A percentile compares a stretch with the other conserved stretches of the same genome.
phyloP scores from a whole-genome alignment of 371 early-diverging fungal genomes.

The Haplosporangium sp. region DNA sequence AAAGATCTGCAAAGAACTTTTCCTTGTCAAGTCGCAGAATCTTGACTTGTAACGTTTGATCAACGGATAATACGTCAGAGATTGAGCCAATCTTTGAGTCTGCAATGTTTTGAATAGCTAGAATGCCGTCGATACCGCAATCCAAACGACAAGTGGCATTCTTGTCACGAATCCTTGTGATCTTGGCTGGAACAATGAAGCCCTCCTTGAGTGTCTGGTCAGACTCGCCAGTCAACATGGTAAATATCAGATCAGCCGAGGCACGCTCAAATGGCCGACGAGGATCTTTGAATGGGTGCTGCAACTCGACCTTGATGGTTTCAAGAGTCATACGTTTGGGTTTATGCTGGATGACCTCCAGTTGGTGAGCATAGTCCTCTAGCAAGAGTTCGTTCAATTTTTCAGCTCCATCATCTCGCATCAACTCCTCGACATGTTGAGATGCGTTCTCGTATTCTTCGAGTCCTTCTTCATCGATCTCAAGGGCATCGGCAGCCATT shows the following conservation, averaged over 20 bases:
- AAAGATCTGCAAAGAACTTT: conserved; percentile 82
- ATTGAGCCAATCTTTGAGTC: conserved; percentile 72
- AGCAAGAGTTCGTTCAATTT: conserved; percentile 88
- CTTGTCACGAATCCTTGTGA: conserved; percentile 75
- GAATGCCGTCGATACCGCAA: conserved; percentile 88
- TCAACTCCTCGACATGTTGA: conserved; percentile 83
- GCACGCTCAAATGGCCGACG: conserved; percentile 75
- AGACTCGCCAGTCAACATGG: conserved; percentile 92
- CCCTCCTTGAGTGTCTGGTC: conserved; percentile 73
- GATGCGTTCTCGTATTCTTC: conserved; percentile 76
- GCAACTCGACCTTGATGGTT: conserved; percentile 90
- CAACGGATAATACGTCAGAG: conserved; percentile 70
- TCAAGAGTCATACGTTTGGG: conserved; percentile 85
- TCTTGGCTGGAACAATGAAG: conserved; percentile 73
- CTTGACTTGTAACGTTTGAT: conserved; percentile 78
- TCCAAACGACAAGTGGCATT: conserved; percentile 81
- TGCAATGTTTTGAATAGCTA: conserved; percentile 74
- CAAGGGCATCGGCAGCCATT: conserved; percentile 97
- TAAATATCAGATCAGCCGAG: conserved; percentile 76
- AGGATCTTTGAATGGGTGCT: conserved; percentile 85
- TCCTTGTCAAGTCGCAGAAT: conserved; percentile 85
- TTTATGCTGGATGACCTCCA: conserved; percentile 77
- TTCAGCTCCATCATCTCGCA: conserved; percentile 78
- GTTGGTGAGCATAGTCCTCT: conserved; percentile 91
- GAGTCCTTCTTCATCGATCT: conserved; percentile 88